Conservation (phyloP, 2,329 filamentous ascomycete genomes). For the Scedosporium dehoogii region DNA sequence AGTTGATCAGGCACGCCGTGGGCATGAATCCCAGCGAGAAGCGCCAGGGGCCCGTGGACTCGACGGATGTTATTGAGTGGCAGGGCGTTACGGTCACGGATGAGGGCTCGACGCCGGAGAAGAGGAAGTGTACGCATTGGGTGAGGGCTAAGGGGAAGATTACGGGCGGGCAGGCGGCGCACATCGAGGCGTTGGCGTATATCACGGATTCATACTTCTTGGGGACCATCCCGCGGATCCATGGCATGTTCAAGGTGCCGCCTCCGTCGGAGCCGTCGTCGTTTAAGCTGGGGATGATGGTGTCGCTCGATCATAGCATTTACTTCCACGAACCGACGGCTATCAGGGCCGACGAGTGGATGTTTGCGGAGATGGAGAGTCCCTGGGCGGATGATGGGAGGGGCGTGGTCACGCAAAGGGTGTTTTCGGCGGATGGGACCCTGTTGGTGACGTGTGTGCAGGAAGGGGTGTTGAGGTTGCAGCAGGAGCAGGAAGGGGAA, state of each 20-base stretch:
- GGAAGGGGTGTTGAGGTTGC: slow-evolving; percentile 50
- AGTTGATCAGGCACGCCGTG: slow-evolving; percentile 53
- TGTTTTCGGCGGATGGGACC: slow-evolving; percentile 60
- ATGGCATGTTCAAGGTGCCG: slow-evolving; percentile 54
- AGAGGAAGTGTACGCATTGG: slow-evolving; percentile 64
- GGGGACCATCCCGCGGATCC: slow-evolving; percentile 72
- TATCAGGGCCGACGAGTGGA: slow-evolving; percentile 61
- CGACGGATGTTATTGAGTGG: slow-evolving; percentile 22
- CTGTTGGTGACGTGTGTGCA: slow-evolving; percentile 72
- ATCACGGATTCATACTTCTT: slow-evolving; percentile 92
- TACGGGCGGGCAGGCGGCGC: slow-evolving; percentile 69
- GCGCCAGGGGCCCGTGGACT: slow-evolving; percentile 37
- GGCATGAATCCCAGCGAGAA: slow-evolving; percentile 23
- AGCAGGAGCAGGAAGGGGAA: slow-evolving; percentile 27
- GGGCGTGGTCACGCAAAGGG: slow-evolving; percentile 65
- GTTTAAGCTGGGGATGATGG: slow-evolving; percentile 66
- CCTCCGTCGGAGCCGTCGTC: slow-evolving; percentile 6
- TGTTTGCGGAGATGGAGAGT: slow-evolving; percentile 70
- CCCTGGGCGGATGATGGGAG: slow-evolving; percentile 73
- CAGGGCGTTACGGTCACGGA: slow-evolving; percentile 23
- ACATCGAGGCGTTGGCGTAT: slow-evolving; percentile 83
- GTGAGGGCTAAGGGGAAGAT: slow-evolving; percentile 66
- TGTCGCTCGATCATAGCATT: slow-evolving; percentile 67
- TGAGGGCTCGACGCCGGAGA: slow-evolving; percentile 41
- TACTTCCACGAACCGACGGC: slow-evolving; percentile 54